phyloP scores from a whole-genome alignment of 306 rosid species.

The Bauhinia variegata region DNA sequence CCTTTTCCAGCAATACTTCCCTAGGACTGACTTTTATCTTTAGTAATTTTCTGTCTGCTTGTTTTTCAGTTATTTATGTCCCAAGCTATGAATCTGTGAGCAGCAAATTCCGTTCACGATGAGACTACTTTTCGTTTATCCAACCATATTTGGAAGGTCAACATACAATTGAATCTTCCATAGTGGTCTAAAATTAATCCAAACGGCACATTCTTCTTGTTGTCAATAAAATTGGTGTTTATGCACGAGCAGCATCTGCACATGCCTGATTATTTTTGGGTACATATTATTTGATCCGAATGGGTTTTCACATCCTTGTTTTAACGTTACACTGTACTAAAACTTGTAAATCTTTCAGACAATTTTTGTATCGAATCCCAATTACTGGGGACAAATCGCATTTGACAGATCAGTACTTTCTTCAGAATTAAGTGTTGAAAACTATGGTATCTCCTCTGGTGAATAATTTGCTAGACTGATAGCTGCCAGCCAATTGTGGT shows the following conservation, averaged over 20 bases:
- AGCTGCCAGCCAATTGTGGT: too few relatives aligned
- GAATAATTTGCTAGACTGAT: too few relatives aligned
- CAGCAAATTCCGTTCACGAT: slow-evolving; percentile 65
- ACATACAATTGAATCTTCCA: slow-evolving; percentile 28
- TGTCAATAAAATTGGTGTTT: slow-evolving; percentile 46
- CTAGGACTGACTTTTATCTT: not conserved
- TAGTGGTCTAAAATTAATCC: slow-evolving; percentile 41
- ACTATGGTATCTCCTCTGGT: too few relatives aligned
- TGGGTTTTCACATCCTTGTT: slow-evolving; percentile 17
- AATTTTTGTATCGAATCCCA: slow-evolving; percentile 17
- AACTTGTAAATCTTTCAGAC: slow-evolving; percentile 1
- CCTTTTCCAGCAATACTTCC: not conserved
- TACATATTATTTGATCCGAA: slow-evolving; percentile 33
- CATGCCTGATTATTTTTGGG: slow-evolving; percentile 40
- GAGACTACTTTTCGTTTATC: slow-evolving; percentile 30
- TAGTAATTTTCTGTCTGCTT: slow-evolving; percentile 21
- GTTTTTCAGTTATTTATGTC: slow-evolving; percentile 67
- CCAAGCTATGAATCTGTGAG: slow-evolving; percentile 82
- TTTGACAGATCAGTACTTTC: not conserved
- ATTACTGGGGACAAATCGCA: not conserved
- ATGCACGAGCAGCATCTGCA: slow-evolving; percentile 40
- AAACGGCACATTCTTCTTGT: slow-evolving; percentile 32
- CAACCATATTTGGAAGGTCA: slow-evolving; percentile 7
- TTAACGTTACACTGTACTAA: slow-evolving; percentile 17
- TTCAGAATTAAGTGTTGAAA: slow-evolving; percentile 17